Evolutionary conservation across 208 protist genomes (phyloP), one percentile per base, ranked within the genome.

Genomic region (Acanthamoeba royreba): DNA sequence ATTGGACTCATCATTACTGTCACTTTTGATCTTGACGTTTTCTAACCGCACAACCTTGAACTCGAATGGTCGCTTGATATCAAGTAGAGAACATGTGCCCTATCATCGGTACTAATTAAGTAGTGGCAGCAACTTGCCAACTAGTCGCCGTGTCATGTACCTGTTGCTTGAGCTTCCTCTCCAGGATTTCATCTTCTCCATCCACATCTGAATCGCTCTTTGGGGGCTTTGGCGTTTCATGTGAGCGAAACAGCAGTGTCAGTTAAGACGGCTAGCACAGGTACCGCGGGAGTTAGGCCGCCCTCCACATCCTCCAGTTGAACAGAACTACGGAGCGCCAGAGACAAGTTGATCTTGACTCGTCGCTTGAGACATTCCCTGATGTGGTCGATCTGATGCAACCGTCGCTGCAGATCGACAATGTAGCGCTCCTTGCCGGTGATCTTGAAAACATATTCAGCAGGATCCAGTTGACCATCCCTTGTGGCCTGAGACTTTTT

Each of bases 371-470:
- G 40, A 8, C 69, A 81, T 28, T 81, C 69, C 69, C 69, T 4
- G 28, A 89, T 63, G 38, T 89, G 61, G 28, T 89, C 81, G 11
- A 89, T 55, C 35, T 89, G 81, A 40, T 89, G 45, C 4, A 89
- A 31, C 81, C 61, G 52, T 0, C 45, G 81, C 11, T 89, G 46
- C 22, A 66, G 47, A 42, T 89, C 2, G 45, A 89, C 28, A 47
- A 89, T 61, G 52, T 89, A 89, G 28, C 81, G 52, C 31, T 89
- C 45, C 31, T 35, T n/a, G 22, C 81, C 81, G 45, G 46, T 61
- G 25, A 89, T 89, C 31, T 89, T 89, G 38, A 89, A 89, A 4
- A 63, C 81, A 47, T 89, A 89, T 42, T 89, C 52, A 47, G 81
- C 45, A 8, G 81, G 49, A 35, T 89, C 46, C 33, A 89, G 46